Conservation (phyloP, 495 filamentous ascomycete species). For the Oidiodendron maius region DNA sequence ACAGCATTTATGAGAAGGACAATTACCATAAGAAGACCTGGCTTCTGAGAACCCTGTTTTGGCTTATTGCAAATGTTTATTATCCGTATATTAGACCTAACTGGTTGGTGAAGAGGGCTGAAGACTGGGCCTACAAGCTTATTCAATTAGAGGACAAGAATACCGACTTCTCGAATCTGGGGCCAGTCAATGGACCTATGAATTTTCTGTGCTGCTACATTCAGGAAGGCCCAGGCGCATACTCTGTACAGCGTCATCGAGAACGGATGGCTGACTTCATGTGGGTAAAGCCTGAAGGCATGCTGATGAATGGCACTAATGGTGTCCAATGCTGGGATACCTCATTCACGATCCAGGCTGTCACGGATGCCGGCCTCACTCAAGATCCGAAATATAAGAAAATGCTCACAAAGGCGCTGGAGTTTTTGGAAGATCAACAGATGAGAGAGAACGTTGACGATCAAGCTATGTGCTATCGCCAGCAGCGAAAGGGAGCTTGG, state of each 20-base stretch:
- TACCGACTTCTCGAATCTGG: slow-evolving; percentile 80
- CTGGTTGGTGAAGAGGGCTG: slow-evolving; percentile 54
- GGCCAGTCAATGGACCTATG: slow-evolving; percentile 84
- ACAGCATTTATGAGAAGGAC: slow-evolving; percentile 71
- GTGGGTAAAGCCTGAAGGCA: slow-evolving; percentile 88
- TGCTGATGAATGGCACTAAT: slow-evolving; percentile 94
- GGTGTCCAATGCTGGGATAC: slow-evolving; percentile 98
- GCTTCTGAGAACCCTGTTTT: slow-evolving; percentile 71
- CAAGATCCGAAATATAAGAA: slow-evolving; percentile 70
- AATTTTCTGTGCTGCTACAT: slow-evolving; percentile 81
- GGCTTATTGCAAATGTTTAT: slow-evolving; percentile 69
- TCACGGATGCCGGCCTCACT: slow-evolving; percentile 72
- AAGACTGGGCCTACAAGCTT: slow-evolving; percentile 64
- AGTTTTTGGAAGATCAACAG: slow-evolving; percentile 88
- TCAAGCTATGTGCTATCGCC: slow-evolving; percentile 79
- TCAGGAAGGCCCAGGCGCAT: slow-evolving; percentile 70
- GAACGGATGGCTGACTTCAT: slow-evolving; percentile 80
- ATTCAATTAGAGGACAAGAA: slow-evolving; percentile 89
- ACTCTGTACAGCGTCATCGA: slow-evolving; percentile 69
- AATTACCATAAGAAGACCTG: slow-evolving; percentile 92
- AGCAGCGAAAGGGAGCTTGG: slow-evolving; percentile 90
- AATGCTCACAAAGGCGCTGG: slow-evolving; percentile 77
- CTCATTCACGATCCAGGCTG: slow-evolving; percentile 76
- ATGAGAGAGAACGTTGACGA: slow-evolving; percentile 78
- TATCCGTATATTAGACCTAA: slow-evolving; percentile 63